Evolutionary conservation across 768 basidiomycete species (phyloP), one percentile per base, ranked within the genome.

Genomic region (Leccinellum luteum): DNA sequence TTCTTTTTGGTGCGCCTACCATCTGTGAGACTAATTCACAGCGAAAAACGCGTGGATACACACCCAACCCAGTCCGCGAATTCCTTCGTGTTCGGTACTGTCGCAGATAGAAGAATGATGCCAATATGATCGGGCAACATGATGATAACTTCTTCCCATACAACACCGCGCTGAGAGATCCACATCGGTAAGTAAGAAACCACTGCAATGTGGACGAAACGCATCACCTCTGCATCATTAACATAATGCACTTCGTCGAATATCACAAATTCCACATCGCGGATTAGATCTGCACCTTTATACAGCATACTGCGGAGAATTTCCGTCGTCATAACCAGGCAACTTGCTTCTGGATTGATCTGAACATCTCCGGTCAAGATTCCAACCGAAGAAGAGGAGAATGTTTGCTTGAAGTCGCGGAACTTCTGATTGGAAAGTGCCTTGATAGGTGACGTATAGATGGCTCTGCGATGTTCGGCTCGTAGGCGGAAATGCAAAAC

Each of bases 181-280:
- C 57, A 57, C n/a, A 54, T 52, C 35, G 34, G 60, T 70, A 44
- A 71, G 49, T 5, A 49, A 45, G 27, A 52, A 17, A 48, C 19
- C 35, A 28, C 25, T 32, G 47, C 49, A 49, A 47, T 25, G 52
- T n/a, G 51, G 47, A 54, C 56, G 51, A 55, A 34, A 59, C 38
- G 64, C 68, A 51, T 65, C 56, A 96, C 96, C 87, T 99, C 97
- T 15, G 93, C 90, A 70, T 99, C 97, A 68, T 98, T 99, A 53
- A 99, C 95, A 73, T 99, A 99, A 74, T 99, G 97, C 30, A 99
- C 97, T 70, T 99, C 97, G 69, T 99, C 97, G 68, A 99, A 99
- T 59, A 99, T 97, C 23, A 99, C 97, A 69, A 98, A 99, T 70
- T 99, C 97, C 51, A 99, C 96, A 71, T 99, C 97, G 32, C 97